Evolutionary conservation across 2,329 filamentous ascomycete genomes (phyloP).

Genomic region (Sporothrix variecibatus): DNA sequence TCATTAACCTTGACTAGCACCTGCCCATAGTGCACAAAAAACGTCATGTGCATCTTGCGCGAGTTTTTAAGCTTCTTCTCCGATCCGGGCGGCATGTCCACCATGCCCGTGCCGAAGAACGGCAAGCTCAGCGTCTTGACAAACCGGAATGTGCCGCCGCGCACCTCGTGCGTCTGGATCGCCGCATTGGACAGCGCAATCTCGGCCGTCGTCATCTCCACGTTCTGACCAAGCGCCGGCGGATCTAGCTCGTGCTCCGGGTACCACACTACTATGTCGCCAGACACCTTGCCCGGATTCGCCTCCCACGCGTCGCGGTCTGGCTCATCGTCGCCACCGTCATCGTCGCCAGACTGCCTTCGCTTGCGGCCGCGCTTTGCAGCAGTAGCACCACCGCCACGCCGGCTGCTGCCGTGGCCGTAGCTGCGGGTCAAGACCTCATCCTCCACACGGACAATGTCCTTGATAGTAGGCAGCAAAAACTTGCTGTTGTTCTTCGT

Average conservation of each 20-base stretch:
- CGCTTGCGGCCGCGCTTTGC: conserved; percentile 34
- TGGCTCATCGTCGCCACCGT: conserved; percentile 44
- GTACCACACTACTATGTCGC: conserved; percentile 66
- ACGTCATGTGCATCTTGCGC: conserved; percentile 94
- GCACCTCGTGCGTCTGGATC: conserved; percentile 60
- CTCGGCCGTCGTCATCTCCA: conserved; percentile 56
- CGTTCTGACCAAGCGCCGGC: conserved; percentile 56
- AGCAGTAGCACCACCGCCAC: conserved; percentile 7
- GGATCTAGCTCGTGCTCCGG: conserved; percentile 56
- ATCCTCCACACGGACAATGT: conserved; percentile 74
- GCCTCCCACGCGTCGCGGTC: conserved; percentile 71
- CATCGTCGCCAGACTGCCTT: conserved; percentile 40
- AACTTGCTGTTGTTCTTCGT: conserved; percentile 49
- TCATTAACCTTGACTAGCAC: conserved; percentile 78
- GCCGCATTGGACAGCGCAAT: conserved; percentile 58
- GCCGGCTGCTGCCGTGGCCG: conserved; percentile 30
- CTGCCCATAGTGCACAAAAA: conserved; percentile 83
- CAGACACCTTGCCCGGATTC: conserved; percentile 63
- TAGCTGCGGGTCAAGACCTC: conserved; percentile 45
- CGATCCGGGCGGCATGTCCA: conserved; percentile 81
- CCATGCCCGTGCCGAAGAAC: conserved; percentile 87
- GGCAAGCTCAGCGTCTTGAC: conserved; percentile 81
- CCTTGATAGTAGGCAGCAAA: conserved; percentile 70
- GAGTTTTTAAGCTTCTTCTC: conserved; percentile 91
- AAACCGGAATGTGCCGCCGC: conserved; percentile 76